Conservation (phyloP, 306 rosid species). For the Gynostemma pentaphyllum region DNA sequence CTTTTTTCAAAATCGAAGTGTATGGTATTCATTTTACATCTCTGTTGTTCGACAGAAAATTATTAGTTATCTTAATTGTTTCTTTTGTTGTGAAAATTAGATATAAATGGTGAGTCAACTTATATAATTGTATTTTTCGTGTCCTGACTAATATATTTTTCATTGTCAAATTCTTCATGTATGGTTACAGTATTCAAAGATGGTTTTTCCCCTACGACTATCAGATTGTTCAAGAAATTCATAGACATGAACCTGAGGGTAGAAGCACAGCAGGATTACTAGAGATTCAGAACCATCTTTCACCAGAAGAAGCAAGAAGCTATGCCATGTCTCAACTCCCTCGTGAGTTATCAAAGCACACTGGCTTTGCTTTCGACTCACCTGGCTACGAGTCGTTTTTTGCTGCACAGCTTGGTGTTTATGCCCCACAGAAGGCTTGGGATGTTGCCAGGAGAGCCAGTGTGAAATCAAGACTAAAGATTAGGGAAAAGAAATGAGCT, state of each 20-base stretch:
- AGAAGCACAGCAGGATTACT: conserved; percentile 42
- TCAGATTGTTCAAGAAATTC: conserved; percentile 85
- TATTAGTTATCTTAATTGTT: not conserved
- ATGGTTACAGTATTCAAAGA: conserved; percentile 63
- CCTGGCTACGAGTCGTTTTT: conserved; percentile 93
- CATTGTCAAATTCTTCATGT: not conserved
- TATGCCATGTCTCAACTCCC: conserved; percentile 77
- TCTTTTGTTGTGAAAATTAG: not conserved
- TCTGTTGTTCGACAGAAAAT: not conserved
- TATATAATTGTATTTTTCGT: not conserved
- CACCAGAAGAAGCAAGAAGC: conserved; percentile 72
- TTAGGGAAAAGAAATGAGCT: conserved; percentile 32
- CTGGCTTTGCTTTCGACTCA: conserved; percentile 92
- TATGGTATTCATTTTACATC: not conserved
- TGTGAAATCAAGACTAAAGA: conserved; percentile 44
- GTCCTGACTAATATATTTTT: not conserved
- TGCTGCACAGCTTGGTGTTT: conserved; percentile 66
- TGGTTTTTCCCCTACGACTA: conserved; percentile 94
- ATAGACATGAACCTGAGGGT: conserved; percentile 59
- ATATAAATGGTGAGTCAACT: not conserved
- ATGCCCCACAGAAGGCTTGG: conserved; percentile 88
- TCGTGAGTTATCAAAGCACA: conserved; percentile 62
- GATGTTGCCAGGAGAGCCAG: conserved; percentile 98
- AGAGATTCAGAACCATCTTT: conserved; percentile 50
- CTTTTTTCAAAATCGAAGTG: not conserved